Evolutionary conservation across 2,329 filamentous ascomycete genomes (phyloP).

Genomic region (Dendrostoma leiphaemia): DNA sequence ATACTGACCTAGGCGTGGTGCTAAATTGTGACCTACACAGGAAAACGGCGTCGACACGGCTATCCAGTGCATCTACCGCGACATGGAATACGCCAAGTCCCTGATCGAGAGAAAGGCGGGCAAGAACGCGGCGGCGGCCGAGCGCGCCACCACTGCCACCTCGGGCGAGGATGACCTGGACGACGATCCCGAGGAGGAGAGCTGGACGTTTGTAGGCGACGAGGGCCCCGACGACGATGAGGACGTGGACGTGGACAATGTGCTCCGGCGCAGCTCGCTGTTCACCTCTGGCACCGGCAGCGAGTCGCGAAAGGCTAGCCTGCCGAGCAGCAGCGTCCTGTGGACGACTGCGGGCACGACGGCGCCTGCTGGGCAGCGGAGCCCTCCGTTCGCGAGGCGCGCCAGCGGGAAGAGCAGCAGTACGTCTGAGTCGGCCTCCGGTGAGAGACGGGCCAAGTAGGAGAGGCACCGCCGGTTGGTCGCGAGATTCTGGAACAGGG

Average conservation of each 20-base stretch:
- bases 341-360: conserved; percentile 1
- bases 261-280: conserved; percentile 8
- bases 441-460: background rate
- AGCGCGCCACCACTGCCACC: conserved; percentile 27
- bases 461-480: no score
- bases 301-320: background rate
- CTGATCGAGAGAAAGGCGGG: conserved; percentile 68
- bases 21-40: conserved; percentile 37
- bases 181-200: conserved; percentile 70
- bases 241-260: conserved; percentile 9
- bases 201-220: conserved; percentile 84
- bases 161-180: conserved; percentile 44
- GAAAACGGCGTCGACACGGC: conserved; percentile 89
- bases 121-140: conserved; percentile 44
- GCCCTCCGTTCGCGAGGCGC: background rate
- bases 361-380: background rate
- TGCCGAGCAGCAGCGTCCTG: conserved; percentile 4
- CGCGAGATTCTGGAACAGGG: background rate
- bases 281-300: background rate
- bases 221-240: conserved; percentile 42
- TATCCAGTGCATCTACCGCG: conserved; percentile 90
- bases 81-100: conserved; percentile 87
- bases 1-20: conserved; percentile 1
- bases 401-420: background rate
- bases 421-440: background rate